A percentile compares a stretch with the other conserved stretches of the same genome.
These are phyloP conservation scores for Myxozyma udenii DNA, from an alignment of 805 yeast species.

Conservation along the genomic window DNA sequence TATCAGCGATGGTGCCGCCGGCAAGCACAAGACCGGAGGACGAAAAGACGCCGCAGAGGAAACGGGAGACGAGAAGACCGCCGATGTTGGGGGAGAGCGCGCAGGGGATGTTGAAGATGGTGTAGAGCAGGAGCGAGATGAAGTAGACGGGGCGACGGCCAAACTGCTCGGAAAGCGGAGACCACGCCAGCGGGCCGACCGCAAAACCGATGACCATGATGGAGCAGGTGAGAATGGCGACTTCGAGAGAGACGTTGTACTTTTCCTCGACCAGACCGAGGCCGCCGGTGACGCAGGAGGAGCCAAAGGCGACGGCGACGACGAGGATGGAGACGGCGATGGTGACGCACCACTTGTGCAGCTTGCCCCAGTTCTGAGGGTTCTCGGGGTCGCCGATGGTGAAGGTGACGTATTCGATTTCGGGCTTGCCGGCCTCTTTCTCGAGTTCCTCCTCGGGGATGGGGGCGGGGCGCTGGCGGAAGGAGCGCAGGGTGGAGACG, in stretches of 20 bases:
- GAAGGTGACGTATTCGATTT: slow-evolving; percentile 78
- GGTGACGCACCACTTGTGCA: slow-evolving; percentile 49
- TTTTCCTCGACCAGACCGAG: slow-evolving; percentile 62
- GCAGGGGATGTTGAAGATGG: slow-evolving; percentile 80
- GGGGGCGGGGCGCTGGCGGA: slow-evolving; percentile 18
- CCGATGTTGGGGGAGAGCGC: slow-evolving; percentile 82
- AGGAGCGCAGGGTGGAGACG: slow-evolving; percentile 53
- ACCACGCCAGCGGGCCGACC: slow-evolving; percentile 84
- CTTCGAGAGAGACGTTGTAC: slow-evolving; percentile 71
- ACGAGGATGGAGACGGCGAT: slow-evolving; percentile 66
- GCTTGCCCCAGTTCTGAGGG: slow-evolving; percentile 46
- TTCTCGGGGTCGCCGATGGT: slow-evolving; percentile 76
- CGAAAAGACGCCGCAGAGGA: slow-evolving; percentile 82
- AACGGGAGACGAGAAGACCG: slow-evolving; percentile 74
- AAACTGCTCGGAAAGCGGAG: slow-evolving; percentile 79
- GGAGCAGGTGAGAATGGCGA: slow-evolving; percentile 74
- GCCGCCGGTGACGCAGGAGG: slow-evolving; percentile 87
- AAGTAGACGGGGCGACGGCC: slow-evolving; percentile 85
- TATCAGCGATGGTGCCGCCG: slow-evolving; percentile 88
- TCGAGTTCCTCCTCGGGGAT: slow-evolving; percentile 32
- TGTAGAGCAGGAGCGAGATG: slow-evolving; percentile 68
- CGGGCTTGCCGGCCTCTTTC: slow-evolving; percentile 35
- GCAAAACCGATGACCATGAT: slow-evolving; percentile 87
- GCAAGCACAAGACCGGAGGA: slow-evolving; percentile 81
- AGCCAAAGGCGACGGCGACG: slow-evolving; percentile 88